Percentiles rank a stretch among this genome's conserved stretches.
Conservation (phyloP, 1,284 basidiomycete genomes). For the Fomitopsis palustris region DNA sequence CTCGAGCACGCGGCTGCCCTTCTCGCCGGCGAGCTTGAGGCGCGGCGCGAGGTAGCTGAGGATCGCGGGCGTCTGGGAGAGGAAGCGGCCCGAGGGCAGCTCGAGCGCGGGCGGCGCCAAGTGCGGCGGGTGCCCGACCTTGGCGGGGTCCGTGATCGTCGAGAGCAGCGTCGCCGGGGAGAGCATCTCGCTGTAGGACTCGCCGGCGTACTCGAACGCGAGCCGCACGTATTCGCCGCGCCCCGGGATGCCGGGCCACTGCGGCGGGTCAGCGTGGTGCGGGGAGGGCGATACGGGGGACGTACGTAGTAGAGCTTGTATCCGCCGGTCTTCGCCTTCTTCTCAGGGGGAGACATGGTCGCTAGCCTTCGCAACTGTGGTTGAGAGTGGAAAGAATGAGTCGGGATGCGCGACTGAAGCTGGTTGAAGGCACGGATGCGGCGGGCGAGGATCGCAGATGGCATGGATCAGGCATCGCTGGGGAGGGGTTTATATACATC, state of each 20-base stretch:
- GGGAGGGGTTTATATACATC: not conserved
- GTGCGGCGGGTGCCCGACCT: slow-evolving; percentile 27
- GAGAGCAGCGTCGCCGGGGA: slow-evolving; percentile 14
- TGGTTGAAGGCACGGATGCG: not conserved
- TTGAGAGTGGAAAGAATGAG: not conserved
- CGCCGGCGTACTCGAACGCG: slow-evolving; percentile 38
- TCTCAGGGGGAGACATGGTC: slow-evolving; percentile 20
- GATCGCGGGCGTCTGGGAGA: slow-evolving; percentile 41
- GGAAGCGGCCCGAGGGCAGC: slow-evolving; percentile 26
- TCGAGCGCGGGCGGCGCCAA: slow-evolving; percentile 37
- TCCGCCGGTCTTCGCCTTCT: slow-evolving; percentile 26
- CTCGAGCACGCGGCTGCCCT: slow-evolving; percentile 18
- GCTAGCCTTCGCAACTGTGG: not conserved
- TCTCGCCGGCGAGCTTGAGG: slow-evolving; percentile 32
- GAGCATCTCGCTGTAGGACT: slow-evolving; percentile 34
- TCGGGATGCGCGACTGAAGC: not conserved
- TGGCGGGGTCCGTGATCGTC: slow-evolving; percentile 15
- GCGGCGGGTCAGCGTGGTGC: not conserved
- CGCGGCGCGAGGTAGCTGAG: slow-evolving; percentile 39
- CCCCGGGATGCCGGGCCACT: slow-evolving; percentile 40
- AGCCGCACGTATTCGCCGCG: slow-evolving; percentile 46
- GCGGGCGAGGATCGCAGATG: not conserved
- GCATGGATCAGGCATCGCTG: not conserved
- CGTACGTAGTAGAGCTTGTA: slow-evolving; percentile 32
- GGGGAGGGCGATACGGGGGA: not conserved